Evolutionary conservation across 2,329 filamentous ascomycete genomes (phyloP).

Genomic region (Cucurbitaria berberidis): DNA sequence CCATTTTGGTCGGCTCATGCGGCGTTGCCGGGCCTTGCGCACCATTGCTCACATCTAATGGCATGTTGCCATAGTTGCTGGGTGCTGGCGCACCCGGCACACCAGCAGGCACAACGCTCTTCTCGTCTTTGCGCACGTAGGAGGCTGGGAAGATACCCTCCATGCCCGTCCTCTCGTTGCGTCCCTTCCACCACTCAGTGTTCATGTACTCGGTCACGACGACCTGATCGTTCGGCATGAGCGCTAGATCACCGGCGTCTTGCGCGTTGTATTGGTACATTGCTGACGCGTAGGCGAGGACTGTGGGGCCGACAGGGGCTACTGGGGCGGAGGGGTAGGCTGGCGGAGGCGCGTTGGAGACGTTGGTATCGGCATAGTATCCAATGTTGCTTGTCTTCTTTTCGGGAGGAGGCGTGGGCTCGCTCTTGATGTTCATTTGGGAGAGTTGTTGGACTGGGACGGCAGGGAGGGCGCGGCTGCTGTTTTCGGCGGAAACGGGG

Average conservation of each 20-base stretch:
- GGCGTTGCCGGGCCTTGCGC: conserved; percentile 45
- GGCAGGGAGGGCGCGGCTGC: conserved; percentile 53
- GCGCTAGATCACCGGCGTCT: conserved; percentile 80
- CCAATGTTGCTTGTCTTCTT: conserved; percentile 50
- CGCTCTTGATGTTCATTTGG: conserved; percentile 38
- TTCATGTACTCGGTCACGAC: conserved; percentile 93
- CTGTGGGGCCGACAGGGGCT: conserved; percentile 56
- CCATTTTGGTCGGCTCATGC: conserved; percentile 66
- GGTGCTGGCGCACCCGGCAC: conserved; percentile 48
- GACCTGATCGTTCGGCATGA: conserved; percentile 81
- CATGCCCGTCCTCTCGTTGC: conserved; percentile 78
- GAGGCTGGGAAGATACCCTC: conserved; percentile 96
- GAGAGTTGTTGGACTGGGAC: conserved; percentile 43
- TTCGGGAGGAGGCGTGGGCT: conserved; percentile 40
- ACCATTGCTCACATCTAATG: conserved; percentile 74
- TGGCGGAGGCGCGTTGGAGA: conserved; percentile 52
- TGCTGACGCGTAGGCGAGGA: conserved; percentile 77
- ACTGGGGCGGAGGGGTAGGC: conserved; percentile 55
- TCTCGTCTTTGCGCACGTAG: conserved; percentile 78
- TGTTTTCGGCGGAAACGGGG: conserved; percentile 72
- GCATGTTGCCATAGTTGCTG: conserved; percentile 73
- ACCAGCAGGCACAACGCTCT: conserved; percentile 53
- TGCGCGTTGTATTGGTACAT: conserved; percentile 82
- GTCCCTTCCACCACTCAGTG: conserved; percentile 94
- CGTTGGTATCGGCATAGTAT: conserved; percentile 48